Base-by-base conservation (phyloP, 2,329 filamentous ascomycete genomes). In the Microsporum audouinii region DNA sequence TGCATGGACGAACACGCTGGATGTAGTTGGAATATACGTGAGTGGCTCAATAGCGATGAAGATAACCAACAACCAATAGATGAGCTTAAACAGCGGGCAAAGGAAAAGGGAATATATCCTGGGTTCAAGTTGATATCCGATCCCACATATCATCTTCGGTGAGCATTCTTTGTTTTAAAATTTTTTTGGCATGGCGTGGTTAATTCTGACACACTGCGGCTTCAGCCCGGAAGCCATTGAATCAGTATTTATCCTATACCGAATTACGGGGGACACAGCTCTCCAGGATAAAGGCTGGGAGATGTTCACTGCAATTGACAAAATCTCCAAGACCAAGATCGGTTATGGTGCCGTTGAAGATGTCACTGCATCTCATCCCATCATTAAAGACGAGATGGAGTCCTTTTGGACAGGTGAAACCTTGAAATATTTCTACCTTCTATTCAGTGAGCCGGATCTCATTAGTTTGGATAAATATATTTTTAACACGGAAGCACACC, bases 401-500 rank as follows among this genome's bases (percentile, higher is more conserved):
- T 91, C 88, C 69, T 95, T 95, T 73, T 96, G 91, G 89, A 79
- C 90, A 63, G 88, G 88, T 2, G 91, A 96, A 79, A 96, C 90
- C 45, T 77, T 96, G 67, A 96, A 95, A 78, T 95, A 95, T 71
- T 95, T 94, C 66, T 96, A 90, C 71, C 73, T 96, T 61, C 79
- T 95, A 57, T 96, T 88, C 71, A 84, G 84, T 27, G 80, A 85
- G 61, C 85, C 87, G 0, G 78, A 81, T n/a, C 67, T 84, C 34
- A 76, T 88, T 45, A 86, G 79, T 68, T 71, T 89, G 68, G 87
- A 90, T 70, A 80, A 88, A 6, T 89, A 78, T 70, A 84, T 89
- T 43, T 74, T 87, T 69, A 82, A 81, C 66, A 82, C 80, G 0
- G 80, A 81, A 65, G 80, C 80, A 39, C 80, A 83, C 72, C 78